Evolutionary conservation across 257 asterid genomes (phyloP).

Genomic region (Buddleja alternifolia): DNA sequence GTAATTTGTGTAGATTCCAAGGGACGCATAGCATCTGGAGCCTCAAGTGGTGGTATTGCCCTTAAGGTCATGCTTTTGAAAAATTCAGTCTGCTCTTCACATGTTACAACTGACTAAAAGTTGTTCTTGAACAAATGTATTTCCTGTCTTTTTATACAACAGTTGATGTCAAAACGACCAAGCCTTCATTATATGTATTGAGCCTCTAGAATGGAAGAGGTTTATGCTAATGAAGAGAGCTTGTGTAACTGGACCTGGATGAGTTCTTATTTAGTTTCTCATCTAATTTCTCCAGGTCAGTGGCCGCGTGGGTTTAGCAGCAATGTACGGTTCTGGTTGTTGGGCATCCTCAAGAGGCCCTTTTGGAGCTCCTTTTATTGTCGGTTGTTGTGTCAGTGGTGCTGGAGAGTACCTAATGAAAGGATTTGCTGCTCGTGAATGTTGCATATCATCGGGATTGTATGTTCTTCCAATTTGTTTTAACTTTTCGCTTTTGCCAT

Average conservation of each 20-base stretch:
- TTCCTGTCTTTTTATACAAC: neutral
- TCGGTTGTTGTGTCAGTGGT: slow-evolving; percentile 94
- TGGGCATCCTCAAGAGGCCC: slow-evolving; percentile 82
- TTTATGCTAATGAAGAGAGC: no score
- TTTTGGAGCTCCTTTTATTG: slow-evolving; percentile 55
- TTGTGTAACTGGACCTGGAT: neutral
- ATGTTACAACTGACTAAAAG: neutral
- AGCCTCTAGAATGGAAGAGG: neutral
- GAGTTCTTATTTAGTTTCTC: slow-evolving; percentile 3
- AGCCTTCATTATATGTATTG: neutral
- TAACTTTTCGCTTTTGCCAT: neutral
- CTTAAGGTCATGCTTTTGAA: slow-evolving; percentile 66
- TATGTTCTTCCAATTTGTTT: slow-evolving; percentile 35
- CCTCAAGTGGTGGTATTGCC: slow-evolving; percentile 98
- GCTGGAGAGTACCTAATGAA: slow-evolving; percentile 93
- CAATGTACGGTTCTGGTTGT: slow-evolving; percentile 91
- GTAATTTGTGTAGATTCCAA: slow-evolving; percentile 87
- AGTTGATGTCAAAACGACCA: slow-evolving; percentile 4
- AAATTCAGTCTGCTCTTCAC: slow-evolving; percentile 4
- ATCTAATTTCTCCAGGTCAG: slow-evolving; percentile 53
- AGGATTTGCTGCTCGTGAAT: slow-evolving; percentile 85
- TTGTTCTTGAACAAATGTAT: neutral
- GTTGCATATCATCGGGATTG: slow-evolving; percentile 78
- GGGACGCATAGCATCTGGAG: slow-evolving; percentile 88
- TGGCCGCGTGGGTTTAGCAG: slow-evolving; percentile 97